Evolutionary conservation across 2,329 filamentous ascomycete species (phyloP).

Genomic region (Exutisphaerella laricina): DNA sequence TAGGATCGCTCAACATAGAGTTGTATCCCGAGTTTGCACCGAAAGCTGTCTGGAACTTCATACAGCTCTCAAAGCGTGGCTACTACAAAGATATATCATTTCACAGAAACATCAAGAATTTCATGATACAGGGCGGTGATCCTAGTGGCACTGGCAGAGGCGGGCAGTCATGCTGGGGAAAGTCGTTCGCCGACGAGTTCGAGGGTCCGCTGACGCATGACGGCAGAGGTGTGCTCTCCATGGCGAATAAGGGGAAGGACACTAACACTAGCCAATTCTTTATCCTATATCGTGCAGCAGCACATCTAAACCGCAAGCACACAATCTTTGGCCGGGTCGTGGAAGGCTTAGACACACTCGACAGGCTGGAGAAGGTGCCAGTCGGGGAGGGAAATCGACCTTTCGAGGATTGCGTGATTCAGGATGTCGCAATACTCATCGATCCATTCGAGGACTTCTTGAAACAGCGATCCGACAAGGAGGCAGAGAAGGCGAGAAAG

Average conservation of each 20-base stretch:
- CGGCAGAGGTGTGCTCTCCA: constrained; percentile 71
- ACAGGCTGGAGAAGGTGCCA: constrained; percentile 69
- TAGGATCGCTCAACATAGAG: constrained; percentile 81
- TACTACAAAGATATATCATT: constrained; percentile 83
- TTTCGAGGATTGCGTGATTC: constrained; percentile 70
- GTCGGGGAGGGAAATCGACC: constrained; percentile 72
- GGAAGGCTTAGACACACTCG: constrained; percentile 62
- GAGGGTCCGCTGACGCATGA: constrained; percentile 85
- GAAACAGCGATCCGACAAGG: constrained; percentile 52
- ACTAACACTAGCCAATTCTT: constrained; percentile 96
- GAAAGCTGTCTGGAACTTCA: constrained; percentile 94
- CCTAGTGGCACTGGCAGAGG: constrained; percentile 87
- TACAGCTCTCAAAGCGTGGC: constrained; percentile 77
- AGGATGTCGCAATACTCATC: constrained; percentile 77
- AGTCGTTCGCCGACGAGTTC: constrained; percentile 89
- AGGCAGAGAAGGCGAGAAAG: constrained; percentile 58
- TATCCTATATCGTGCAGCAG: constrained; percentile 77
- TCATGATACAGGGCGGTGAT: constrained; percentile 98
- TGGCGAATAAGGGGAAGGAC: constrained; percentile 99
- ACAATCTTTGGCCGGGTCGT: constrained; percentile 91
- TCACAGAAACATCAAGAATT: constrained; percentile 89
- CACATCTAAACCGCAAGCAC: constrained; percentile 90
- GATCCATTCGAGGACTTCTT: constrained; percentile 95
- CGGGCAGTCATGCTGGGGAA: constrained; percentile 88
- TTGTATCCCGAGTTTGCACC: constrained; percentile 87